Evolutionary conservation across 2,329 filamentous ascomycete genomes (phyloP).

Genomic region (Pleomassaria siparia): DNA sequence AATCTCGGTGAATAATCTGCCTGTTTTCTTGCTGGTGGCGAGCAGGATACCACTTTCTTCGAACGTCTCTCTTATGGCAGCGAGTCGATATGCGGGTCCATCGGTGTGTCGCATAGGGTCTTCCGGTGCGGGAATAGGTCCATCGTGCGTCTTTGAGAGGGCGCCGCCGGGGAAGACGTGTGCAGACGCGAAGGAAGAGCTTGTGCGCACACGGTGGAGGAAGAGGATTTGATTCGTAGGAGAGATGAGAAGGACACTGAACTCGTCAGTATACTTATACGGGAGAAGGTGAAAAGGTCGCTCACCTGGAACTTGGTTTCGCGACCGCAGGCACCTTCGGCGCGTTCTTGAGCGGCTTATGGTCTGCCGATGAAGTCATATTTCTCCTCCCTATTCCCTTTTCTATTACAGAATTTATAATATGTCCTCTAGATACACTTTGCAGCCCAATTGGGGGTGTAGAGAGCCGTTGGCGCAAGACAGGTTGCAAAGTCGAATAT

Average conservation of each 20-base stretch:
- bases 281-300: not conserved
- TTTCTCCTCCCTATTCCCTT: constrained; percentile 20
- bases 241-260: constrained; percentile 80
- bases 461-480: not conserved
- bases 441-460: not conserved
- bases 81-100: constrained; percentile 72
- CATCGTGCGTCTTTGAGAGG: constrained; percentile 76
- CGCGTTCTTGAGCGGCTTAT: constrained; percentile 30
- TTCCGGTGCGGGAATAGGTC: constrained; percentile 53
- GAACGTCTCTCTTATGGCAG: constrained; percentile 87
- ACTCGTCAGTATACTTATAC: not conserved
- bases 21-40: constrained; percentile 56
- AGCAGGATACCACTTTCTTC: constrained; percentile 92
- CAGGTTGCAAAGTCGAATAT: not conserved
- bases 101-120: constrained; percentile 67
- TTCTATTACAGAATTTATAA: not conserved
- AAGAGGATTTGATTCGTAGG: constrained; percentile 84
- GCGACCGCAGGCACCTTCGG: constrained; percentile 49
- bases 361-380: constrained; percentile 38
- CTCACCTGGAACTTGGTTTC: constrained; percentile 65
- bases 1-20: constrained; percentile 61
- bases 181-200: constrained; percentile 82
- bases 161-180: constrained; percentile 96
- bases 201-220: constrained; percentile 80
- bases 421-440: not conserved